A percentile compares a stretch with the other conserved stretches of the same genome.
Conservation (phyloP, 441 rosid genomes). For the Eruca vesicaria region DNA sequence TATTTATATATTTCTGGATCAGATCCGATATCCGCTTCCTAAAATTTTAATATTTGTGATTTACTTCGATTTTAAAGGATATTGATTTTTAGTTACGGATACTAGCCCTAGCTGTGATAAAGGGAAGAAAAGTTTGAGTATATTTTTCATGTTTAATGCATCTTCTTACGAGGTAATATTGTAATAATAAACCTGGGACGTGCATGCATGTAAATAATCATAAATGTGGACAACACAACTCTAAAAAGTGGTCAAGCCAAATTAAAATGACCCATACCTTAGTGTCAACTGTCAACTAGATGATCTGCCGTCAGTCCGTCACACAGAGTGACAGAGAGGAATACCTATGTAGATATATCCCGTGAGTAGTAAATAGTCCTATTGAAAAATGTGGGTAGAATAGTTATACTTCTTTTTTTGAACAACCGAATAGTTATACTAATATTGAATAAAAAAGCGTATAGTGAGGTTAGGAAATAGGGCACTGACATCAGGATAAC, state of each 20-base stretch:
- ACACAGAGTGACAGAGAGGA: neutral
- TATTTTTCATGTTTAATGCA: neutral
- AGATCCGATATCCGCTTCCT: too few species aligned
- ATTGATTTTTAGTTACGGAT: too few species aligned
- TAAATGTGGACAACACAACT: conserved; percentile 2
- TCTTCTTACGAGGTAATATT: neutral
- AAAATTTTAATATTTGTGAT: too few species aligned
- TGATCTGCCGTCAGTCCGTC: neutral
- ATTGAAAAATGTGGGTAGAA: neutral
- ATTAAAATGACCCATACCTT: too few species aligned
- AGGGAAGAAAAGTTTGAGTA: neutral
- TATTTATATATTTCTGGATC: too few species aligned
- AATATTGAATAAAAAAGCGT: neutral
- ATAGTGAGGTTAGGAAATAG: conserved; percentile 18
- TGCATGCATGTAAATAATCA: conserved; percentile 10
- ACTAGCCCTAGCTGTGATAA: neutral
- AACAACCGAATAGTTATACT: too few species aligned
- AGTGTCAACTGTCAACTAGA: too few species aligned
- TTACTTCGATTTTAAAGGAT: too few species aligned
- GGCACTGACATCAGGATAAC: conserved; percentile 32
- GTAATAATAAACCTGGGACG: conserved; percentile 8
- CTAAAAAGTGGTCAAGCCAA: conserved; percentile 20
- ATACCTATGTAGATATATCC: neutral
- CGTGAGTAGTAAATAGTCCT: neutral
- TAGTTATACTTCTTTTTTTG: too few species aligned